Percentiles rank a stretch among this genome's conserved stretches.
Evolutionary conservation across 768 basidiomycete species (phyloP).

Genomic region (Scleroderma citrinum): DNA sequence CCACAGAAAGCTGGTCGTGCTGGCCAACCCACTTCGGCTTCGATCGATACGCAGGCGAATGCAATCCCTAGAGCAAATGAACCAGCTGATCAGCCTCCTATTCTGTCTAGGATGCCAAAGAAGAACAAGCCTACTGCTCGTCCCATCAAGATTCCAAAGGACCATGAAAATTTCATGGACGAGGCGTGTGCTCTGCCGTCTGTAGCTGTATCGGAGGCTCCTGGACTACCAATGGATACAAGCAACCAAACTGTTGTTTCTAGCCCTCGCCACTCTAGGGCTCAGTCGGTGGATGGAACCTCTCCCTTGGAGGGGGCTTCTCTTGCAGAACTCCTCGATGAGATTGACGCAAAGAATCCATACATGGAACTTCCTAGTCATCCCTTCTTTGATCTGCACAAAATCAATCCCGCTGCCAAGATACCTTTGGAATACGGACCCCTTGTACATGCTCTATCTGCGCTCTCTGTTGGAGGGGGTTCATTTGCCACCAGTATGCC

Average conservation of each 20-base stretch:
- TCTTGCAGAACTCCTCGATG: conserved; percentile 59
- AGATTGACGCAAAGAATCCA: conserved; percentile 58
- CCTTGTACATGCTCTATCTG: conserved; percentile 79
- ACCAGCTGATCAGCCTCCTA: conserved; percentile 55
- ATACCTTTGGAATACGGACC: conserved; percentile 83
- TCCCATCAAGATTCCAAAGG: conserved; percentile 53
- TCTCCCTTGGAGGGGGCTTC: conserved; percentile 43
- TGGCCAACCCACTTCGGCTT: not conserved
- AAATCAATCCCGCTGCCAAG: conserved; percentile 68
- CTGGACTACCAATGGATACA: conserved; percentile 31
- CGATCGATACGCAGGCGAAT: conserved; percentile 15
- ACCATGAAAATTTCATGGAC: conserved; percentile 42
- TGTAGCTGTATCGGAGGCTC: conserved; percentile 43
- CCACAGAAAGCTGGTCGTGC: conserved; percentile 11
- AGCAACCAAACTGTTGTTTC: conserved; percentile 33
- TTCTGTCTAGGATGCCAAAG: conserved; percentile 79
- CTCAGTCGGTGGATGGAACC: conserved; percentile 52
- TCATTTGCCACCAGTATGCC: conserved; percentile 77
- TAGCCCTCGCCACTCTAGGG: conserved; percentile 52
- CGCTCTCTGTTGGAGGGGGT: conserved; percentile 78
- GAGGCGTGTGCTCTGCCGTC: conserved; percentile 40
- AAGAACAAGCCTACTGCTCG: conserved; percentile 67
- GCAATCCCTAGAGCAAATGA: conserved; percentile 23
- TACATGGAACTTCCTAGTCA: conserved; percentile 61
- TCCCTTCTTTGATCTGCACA: conserved; percentile 68